A percentile compares a stretch with the other conserved stretches of the same genome.
phyloP scores from a whole-genome alignment of 805 yeast genomes.

The Zygoascus ofunaensis region DNA sequence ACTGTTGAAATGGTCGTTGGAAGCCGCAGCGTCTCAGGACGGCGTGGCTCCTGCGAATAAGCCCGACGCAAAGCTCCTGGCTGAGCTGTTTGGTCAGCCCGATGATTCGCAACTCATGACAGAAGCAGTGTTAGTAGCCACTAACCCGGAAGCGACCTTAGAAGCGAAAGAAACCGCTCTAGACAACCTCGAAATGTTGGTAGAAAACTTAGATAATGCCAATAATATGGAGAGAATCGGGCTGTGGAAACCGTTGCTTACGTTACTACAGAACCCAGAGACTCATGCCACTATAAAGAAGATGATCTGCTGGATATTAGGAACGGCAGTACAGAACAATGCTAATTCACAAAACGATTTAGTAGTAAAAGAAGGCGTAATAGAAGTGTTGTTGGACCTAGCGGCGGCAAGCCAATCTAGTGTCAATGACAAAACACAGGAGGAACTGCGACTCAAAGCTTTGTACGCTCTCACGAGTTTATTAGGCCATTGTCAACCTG shows the following conservation, averaged over 20 bases:
- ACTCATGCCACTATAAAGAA: conserved; percentile 37
- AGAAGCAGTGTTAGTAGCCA: conserved; percentile 55
- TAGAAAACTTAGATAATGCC: conserved; percentile 91
- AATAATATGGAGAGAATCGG: conserved; percentile 77
- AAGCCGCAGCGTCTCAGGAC: conserved; percentile 64
- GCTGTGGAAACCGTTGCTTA: conserved; percentile 68
- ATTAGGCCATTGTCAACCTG: conserved; percentile 56
- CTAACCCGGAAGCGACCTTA: conserved; percentile 46
- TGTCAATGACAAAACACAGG: conserved; percentile 48
- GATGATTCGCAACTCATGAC: conserved; percentile 89
- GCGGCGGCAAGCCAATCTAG: conserved; percentile 18
- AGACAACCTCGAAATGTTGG: conserved; percentile 87
- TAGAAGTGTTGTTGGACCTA: conserved; percentile 24
- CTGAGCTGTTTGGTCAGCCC: conserved; percentile 71
- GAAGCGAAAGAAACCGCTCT: conserved; percentile 67
- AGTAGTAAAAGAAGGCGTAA: conserved; percentile 22
- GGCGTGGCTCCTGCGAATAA: conserved; percentile 33
- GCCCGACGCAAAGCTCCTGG: conserved; percentile 71
- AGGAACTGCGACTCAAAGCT: not conserved
- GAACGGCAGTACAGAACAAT: conserved; percentile 91
- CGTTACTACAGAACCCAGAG: conserved; percentile 38
- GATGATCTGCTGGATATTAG: conserved; percentile 64
- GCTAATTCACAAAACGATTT: conserved; percentile 71
- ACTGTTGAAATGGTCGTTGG: conserved; percentile 83
- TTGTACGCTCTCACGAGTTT: conserved; percentile 69